These are phyloP conservation scores for Bolboschoenoplectus hybrid DNA, from an alignment of 202 grass and related monocot genomes.

Conservation along the genomic window DNA sequence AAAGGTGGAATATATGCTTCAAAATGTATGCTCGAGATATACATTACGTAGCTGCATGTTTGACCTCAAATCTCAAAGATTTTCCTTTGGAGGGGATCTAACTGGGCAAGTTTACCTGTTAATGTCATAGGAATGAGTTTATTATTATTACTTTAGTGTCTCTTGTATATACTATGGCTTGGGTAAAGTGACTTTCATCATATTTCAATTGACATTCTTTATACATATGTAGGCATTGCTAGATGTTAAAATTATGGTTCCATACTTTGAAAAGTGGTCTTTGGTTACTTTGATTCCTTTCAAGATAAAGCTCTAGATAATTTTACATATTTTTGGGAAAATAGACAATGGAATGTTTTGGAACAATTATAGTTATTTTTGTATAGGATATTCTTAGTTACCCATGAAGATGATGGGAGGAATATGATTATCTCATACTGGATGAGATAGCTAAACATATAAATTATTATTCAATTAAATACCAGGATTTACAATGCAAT, in stretches of 20 bases:
- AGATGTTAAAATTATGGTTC: slow-evolving; percentile 11
- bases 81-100: not conserved
- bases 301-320: not conserved
- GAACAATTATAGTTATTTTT: not conserved
- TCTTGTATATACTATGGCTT: not conserved
- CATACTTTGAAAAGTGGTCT: not conserved
- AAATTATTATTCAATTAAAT: not conserved
- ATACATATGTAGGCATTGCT: not conserved
- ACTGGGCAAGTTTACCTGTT: not conserved
- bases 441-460: not conserved
- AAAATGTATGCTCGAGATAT: slow-evolving; percentile 19
- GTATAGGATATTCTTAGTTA: not conserved
- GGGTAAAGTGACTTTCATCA: not conserved
- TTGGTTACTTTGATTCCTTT: slow-evolving; percentile 8
- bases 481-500: slow-evolving; percentile 20
- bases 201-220: not conserved
- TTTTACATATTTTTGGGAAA: not conserved
- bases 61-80: not conserved
- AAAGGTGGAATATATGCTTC: slow-evolving; percentile 43
- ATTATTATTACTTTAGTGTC: not conserved
- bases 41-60: slow-evolving; percentile 1
- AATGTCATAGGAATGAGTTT: slow-evolving; percentile 14
- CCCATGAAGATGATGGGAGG: not conserved
- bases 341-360: slow-evolving; percentile 33
- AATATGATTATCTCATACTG: not conserved